phyloP scores from a whole-genome alignment of 805 yeast genomes.

The Saturnispora mendoncae region DNA sequence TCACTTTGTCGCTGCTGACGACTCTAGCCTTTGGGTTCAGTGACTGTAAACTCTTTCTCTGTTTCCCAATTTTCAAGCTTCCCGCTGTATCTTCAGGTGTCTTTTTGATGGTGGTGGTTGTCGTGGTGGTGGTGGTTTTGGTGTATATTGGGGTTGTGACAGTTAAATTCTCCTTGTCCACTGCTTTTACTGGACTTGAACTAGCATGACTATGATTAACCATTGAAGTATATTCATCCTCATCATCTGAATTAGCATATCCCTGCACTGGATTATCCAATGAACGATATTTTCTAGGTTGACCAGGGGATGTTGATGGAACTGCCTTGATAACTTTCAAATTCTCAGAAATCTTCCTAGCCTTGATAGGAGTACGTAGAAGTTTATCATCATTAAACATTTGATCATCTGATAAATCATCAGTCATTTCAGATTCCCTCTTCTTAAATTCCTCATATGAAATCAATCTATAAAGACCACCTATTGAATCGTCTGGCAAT shows the following conservation, averaged over 20 bases:
- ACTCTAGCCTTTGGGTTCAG: conserved; percentile 19
- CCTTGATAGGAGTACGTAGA: conserved; percentile 67
- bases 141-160: conserved; percentile 33
- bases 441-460: conserved; percentile 53
- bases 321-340: conserved; percentile 58
- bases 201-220: conserved; percentile 11
- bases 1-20: conserved; percentile 24
- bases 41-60: conserved; percentile 20
- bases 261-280: conserved; percentile 26
- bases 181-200: conserved; percentile 18
- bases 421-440: conserved; percentile 29
- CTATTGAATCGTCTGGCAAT: conserved; percentile 55
- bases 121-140: conserved; percentile 42
- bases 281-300: conserved; percentile 68
- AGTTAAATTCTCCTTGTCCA: conserved; percentile 17
- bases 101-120: conserved; percentile 34
- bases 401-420: conserved; percentile 13
- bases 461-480: conserved; percentile 57
- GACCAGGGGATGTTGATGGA: conserved; percentile 93
- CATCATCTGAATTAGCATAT: conserved; percentile 32
- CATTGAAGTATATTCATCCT: conserved; percentile 20
- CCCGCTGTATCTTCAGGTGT: conserved; percentile 21
- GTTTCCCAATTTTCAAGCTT: conserved; percentile 19
- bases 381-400: conserved; percentile 23
- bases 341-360: conserved; percentile 60